Base-by-base conservation (phyloP, 768 basidiomycete genomes). In the Tulasnella sp. region DNA sequence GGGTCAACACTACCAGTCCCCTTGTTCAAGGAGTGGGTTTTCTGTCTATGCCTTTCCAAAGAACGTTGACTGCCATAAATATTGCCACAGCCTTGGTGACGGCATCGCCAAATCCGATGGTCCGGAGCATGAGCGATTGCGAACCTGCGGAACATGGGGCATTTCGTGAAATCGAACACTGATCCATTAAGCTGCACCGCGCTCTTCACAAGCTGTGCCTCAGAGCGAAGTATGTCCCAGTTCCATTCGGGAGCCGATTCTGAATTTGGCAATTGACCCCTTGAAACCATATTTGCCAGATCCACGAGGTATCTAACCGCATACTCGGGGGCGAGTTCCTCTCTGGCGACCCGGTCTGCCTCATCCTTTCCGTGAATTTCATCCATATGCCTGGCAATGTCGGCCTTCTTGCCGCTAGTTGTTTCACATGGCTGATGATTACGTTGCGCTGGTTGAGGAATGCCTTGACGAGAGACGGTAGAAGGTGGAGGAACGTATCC, bases 281-380 rank as follows among this genome's bases (percentile, higher is more conserved):
- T 50, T 50, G 15, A 40, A n/a, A 50, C 39, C 24, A 50, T 5
- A 15, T 50, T 40, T 12, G 48, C 48, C 24, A 50, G n/a, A 28
- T 50, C 48, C 24, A 40, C 48, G 15, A 50, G 13, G 37, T 50
- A 50, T 25, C 48, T 27, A 16, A 40, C 35, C 15, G 48, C 48
- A 27, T n/a, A 50, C 7, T 42, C 48, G 25, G 42, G 20, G 25
- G 40, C 48, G 27, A 50, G 13, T 13, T 50, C 48, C 16, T 40
- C 35, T 5, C 48, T 20, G 37, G 42, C 28, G 24, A 50, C 48
- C 22, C 48, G 35, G 25, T 39, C 48, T 10, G 48, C 48, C 37
- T 50, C 48, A 40, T 50, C 48, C 16, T 50, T 50, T 1, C 37
- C 48, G 48, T 50, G 48, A 29, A 50, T 50, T 19, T 50, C 48